These are phyloP conservation scores for Limnanthes douglasii DNA, from an alignment of 345 rosid genomes.

Conservation along the genomic window DNA sequence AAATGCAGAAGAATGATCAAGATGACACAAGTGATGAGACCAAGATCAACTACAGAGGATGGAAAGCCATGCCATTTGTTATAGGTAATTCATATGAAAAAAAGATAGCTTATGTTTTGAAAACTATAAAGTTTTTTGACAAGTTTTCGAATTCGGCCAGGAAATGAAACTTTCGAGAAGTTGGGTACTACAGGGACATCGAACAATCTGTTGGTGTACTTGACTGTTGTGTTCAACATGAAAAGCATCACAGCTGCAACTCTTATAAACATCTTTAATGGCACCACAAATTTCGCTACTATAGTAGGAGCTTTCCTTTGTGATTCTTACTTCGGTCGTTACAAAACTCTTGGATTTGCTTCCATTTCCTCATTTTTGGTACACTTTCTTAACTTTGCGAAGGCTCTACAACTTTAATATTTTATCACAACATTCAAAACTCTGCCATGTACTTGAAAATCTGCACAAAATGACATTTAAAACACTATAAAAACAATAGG, in stretches of 20 bases:
- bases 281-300: constrained; percentile 51
- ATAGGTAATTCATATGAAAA: constrained; percentile 28
- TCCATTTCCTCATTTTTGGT: constrained; percentile 48
- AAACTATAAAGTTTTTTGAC: neutral
- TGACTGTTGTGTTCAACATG: constrained; percentile 50
- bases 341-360: constrained; percentile 43
- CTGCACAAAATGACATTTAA: too few species aligned
- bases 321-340: constrained; percentile 67
- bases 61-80: constrained; percentile 64
- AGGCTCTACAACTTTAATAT: neutral
- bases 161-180: constrained; percentile 61
- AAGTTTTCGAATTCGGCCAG: constrained; percentile 13
- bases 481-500: too few species aligned
- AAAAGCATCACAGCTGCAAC: constrained; percentile 48
- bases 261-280: constrained; percentile 35
- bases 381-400: neutral
- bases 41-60: constrained; percentile 41
- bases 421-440: neutral
- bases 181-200: constrained; percentile 48
- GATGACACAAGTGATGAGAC: constrained; percentile 10
- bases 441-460: too few species aligned
- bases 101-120: neutral
- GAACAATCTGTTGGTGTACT: constrained; percentile 34
- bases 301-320: constrained; percentile 46
- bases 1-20: constrained; percentile 7